These are phyloP conservation scores for Monosporascus cannonballus DNA, from an alignment of 2,329 filamentous ascomycete species.

Conservation along the genomic window DNA sequence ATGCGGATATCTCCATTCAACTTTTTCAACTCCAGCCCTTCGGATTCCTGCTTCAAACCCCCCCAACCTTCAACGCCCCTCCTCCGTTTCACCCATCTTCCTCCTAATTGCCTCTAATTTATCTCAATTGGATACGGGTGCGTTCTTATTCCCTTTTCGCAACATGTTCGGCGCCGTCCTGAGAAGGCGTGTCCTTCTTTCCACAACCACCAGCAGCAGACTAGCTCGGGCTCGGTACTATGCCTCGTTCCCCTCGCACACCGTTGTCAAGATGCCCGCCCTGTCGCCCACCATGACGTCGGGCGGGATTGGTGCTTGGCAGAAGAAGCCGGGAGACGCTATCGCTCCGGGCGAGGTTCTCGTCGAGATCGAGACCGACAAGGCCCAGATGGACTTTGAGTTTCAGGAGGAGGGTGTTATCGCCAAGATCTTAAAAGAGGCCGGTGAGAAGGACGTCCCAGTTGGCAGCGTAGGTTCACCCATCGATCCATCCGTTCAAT, in stretches of 20 bases:
- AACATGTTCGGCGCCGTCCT: slow-evolving; percentile 59
- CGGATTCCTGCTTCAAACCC: not conserved
- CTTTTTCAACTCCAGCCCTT: not conserved
- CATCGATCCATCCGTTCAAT: not conserved
- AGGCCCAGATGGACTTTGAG: slow-evolving; percentile 99
- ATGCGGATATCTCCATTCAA: no score
- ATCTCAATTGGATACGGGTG: not conserved
- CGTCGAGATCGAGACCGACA: slow-evolving; percentile 98
- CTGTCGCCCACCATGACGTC: slow-evolving; percentile 96
- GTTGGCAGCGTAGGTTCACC: slow-evolving; percentile 78
- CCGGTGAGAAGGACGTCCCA: slow-evolving; percentile 86
- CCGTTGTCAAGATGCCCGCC: slow-evolving; percentile 94
- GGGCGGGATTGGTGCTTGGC: slow-evolving; percentile 94
- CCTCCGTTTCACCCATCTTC: not conserved
- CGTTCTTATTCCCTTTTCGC: slow-evolving; percentile 18
- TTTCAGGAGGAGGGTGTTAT: slow-evolving; percentile 97
- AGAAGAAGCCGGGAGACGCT: slow-evolving; percentile 90
- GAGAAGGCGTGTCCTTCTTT: slow-evolving; percentile 55
- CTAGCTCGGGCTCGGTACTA: slow-evolving; percentile 55
- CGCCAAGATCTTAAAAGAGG: slow-evolving; percentile 88
- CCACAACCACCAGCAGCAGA: slow-evolving; percentile 43
- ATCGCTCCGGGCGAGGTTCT: slow-evolving; percentile 90
- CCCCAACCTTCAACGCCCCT: not conserved
- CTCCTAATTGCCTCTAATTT: not conserved
- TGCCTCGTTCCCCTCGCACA: slow-evolving; percentile 90